A percentile compares a stretch with the other conserved stretches of the same genome.
phyloP scores from a whole-genome alignment of 1,284 basidiomycete species.

The Malassezia japonica region DNA sequence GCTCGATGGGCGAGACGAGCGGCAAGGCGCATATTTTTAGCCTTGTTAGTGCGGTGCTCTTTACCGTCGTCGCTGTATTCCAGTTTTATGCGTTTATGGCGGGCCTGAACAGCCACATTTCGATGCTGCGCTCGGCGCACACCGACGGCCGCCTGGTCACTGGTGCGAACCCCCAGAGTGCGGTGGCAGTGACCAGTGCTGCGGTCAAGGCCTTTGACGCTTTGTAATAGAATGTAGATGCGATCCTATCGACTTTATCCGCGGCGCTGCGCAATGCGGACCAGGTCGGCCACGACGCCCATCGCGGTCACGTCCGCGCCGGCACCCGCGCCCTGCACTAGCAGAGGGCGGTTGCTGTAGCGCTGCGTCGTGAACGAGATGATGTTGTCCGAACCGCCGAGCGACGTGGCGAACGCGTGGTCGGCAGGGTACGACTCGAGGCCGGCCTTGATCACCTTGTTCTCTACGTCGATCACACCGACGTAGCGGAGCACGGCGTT shows the following conservation, averaged over 20 bases:
- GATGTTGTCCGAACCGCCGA: conserved; percentile 94
- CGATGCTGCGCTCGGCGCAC: background rate
- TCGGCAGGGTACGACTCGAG: conserved; percentile 78
- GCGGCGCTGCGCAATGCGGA: conserved; percentile 49
- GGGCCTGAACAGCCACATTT: background rate
- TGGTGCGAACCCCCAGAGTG: conserved; percentile 16
- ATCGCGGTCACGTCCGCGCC: conserved; percentile 96
- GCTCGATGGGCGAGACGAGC: background rate
- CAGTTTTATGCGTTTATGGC: background rate
- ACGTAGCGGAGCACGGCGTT: conserved; percentile 83
- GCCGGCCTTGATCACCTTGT: conserved; percentile 68
- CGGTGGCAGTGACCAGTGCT: conserved; percentile 3
- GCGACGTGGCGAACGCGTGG: conserved; percentile 87
- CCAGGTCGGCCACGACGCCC: conserved; percentile 74
- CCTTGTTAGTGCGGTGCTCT: background rate
- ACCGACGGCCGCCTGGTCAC: conserved; percentile 19
- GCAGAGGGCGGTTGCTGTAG: conserved; percentile 59
- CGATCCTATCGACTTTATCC: conserved; percentile 6
- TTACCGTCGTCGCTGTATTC: background rate
- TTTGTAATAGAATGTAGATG: background rate
- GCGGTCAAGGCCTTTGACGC: conserved; percentile 11
- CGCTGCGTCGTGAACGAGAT: conserved; percentile 91
- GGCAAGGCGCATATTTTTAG: background rate
- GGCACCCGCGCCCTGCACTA: conserved; percentile 89
- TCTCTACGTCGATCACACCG: conserved; percentile 77